Conservation (phyloP, 2,329 filamentous ascomycete species). For the Claviceps arundinis region DNA sequence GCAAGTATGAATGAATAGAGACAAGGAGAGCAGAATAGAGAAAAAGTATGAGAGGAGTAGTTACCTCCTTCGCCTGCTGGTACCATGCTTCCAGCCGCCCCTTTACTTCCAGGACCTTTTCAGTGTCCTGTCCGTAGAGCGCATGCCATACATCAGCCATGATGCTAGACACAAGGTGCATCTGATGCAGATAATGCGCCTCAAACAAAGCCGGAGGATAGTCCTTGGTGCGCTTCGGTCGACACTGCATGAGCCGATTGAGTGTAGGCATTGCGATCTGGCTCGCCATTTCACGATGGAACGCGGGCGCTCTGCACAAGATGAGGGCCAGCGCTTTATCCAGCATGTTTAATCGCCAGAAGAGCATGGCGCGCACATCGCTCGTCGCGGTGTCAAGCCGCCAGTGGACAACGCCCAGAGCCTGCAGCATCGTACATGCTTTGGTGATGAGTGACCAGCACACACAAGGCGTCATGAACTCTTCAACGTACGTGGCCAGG, state of each 20-base stretch:
- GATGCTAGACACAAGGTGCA: background rate
- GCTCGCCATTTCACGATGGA: background rate
- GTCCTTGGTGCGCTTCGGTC: background rate
- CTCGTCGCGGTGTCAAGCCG: background rate
- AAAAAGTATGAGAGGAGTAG: background rate
- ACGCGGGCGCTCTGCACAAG: background rate
- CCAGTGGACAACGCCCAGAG: constrained; percentile 1
- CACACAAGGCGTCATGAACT: constrained; percentile 3
- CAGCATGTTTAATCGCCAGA: constrained; percentile 3
- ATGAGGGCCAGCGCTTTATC: constrained; percentile 1
- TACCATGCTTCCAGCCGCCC: background rate
- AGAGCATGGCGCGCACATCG: background rate
- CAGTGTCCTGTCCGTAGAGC: constrained; percentile 1
- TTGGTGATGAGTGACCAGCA: constrained; percentile 2
- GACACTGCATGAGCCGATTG: background rate
- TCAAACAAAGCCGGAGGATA: background rate
- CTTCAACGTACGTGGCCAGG: constrained; percentile 1
- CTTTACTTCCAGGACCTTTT: background rate
- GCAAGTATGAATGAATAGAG: background rate
- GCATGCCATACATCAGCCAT: constrained; percentile 3
- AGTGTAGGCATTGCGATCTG: background rate
- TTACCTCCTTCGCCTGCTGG: background rate
- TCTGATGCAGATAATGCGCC: constrained; percentile 2
- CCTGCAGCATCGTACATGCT: constrained; percentile 3
- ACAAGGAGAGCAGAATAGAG: background rate